Base-by-base conservation (phyloP, 2,329 filamentous ascomycete species). In the Pestalotiopsis sp. region DNA sequence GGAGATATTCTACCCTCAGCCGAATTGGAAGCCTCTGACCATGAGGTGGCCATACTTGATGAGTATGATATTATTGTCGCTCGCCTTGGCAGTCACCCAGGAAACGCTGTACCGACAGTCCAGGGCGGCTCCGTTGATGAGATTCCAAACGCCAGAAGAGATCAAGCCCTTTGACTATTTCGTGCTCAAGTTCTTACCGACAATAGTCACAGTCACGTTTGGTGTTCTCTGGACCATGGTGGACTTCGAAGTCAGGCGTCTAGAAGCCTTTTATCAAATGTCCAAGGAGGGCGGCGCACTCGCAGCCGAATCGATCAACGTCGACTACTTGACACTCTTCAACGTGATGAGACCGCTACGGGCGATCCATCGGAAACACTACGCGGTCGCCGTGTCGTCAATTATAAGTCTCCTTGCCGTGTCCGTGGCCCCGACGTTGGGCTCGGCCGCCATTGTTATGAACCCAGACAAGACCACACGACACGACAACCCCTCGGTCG, bases 291-390 rank as follows among this genome's bases (percentile, higher is more conserved):
- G 83, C 3, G 89, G 89, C 14, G 88, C 89, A 1, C 78, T 89
- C 22, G 89, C 89, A 0, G 86, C 85, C 52, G 86, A 89, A 74
- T 92, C 89, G 0, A 86, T 94, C 73, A 93, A 93, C 70, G 90
- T 92, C 69, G 90, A 93, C 76, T 94, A 94, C 68, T 84, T 92
- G 58, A 92, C 91, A 4, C 85, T 88, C 71, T 87, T 91, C 79
- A 89, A 85, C 73, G 88, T 92, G 73, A 78, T 91, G 52, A 84
- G 90, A 2, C 91, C 91, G 0, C 77, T 93, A 4, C 83, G 85
- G 59, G 91, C 91, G 1, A 73, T 92, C 2, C 82, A 82, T 68
- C 85, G 87, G 70, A 84, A 83, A 58, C 91, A 94, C 72, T 91
- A 89, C 74, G 90, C 91, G 0, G 91, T 94, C 5, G 86, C 86